phyloP scores from a whole-genome alignment of 495 filamentous ascomycete species.

The Tuber microsphaerosporum region DNA sequence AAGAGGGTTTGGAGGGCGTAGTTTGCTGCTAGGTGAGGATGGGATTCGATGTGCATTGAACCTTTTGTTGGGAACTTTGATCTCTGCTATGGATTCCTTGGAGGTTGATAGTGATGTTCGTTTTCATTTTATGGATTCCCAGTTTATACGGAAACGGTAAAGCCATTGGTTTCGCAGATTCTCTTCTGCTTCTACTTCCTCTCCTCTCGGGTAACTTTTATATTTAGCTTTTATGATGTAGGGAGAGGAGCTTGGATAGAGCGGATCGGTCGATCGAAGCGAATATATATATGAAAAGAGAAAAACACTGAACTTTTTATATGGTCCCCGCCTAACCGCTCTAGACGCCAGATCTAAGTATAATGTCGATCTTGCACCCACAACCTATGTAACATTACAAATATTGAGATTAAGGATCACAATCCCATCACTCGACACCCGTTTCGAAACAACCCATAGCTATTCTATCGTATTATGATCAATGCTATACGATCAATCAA shows the following conservation, averaged over 20 bases:
- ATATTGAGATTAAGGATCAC: not conserved
- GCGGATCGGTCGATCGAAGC: not conserved
- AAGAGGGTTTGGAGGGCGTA: constrained; percentile 42
- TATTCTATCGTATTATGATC: not conserved
- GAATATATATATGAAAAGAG: not conserved
- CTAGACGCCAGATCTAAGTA: not conserved
- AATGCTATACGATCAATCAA: not conserved
- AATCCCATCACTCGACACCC: not conserved
- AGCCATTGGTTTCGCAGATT: not conserved
- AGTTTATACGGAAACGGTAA: not conserved
- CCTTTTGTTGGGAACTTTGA: not conserved
- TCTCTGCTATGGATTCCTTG: not conserved
- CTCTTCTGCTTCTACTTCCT: not conserved
- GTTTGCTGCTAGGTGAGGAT: not conserved
- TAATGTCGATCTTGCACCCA: not conserved
- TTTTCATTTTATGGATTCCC: not conserved
- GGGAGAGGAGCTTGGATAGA: not conserved
- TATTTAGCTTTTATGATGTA: not conserved
- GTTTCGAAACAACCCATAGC: not conserved
- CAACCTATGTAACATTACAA: not conserved
- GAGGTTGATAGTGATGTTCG: not conserved
- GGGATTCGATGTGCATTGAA: not conserved
- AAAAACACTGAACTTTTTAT: not conserved
- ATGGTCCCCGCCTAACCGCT: not conserved
- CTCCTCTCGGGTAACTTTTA: not conserved